phyloP scores from a whole-genome alignment of 352 stramenopile genomes.

The Phytophthora quininea region DNA sequence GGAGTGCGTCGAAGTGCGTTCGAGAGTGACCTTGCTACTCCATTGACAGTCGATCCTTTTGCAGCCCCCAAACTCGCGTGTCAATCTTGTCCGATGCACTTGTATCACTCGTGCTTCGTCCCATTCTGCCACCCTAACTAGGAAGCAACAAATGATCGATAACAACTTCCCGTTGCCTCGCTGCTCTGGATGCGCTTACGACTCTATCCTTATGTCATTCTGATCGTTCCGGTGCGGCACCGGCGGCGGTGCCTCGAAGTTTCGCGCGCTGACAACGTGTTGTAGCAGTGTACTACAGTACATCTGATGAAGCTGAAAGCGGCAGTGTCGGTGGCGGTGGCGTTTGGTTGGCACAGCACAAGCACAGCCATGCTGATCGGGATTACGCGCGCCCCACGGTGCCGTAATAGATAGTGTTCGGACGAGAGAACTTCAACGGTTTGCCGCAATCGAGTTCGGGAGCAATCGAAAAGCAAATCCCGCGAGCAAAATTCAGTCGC shows the following conservation, averaged over 20 bases:
- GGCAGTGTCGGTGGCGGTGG: no score
- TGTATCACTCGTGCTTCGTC: constrained; percentile 1
- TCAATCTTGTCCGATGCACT: not conserved
- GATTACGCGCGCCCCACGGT: not conserved
- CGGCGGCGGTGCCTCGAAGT: no score
- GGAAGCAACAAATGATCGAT: not conserved
- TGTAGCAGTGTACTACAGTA: no score
- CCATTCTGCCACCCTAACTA: not conserved
- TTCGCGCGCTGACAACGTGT: no score
- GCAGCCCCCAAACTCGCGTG: not conserved
- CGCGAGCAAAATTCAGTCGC: not conserved
- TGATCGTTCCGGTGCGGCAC: no score
- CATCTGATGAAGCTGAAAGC: no score
- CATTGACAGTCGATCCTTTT: not conserved
- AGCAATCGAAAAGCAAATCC: not conserved
- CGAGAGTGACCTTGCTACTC: constrained; percentile 5
- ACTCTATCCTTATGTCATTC: no score
- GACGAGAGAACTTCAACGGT: not conserved
- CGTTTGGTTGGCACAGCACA: no score
- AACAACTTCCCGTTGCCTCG: not conserved
- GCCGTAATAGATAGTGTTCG: no score
- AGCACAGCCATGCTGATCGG: no score
- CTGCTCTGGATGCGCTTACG: not conserved
- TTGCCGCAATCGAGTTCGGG: not conserved
- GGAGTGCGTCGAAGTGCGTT: constrained; percentile 10